Base-by-base conservation (phyloP, 257 asterid genomes). In the Rehmannia glutinosa region DNA sequence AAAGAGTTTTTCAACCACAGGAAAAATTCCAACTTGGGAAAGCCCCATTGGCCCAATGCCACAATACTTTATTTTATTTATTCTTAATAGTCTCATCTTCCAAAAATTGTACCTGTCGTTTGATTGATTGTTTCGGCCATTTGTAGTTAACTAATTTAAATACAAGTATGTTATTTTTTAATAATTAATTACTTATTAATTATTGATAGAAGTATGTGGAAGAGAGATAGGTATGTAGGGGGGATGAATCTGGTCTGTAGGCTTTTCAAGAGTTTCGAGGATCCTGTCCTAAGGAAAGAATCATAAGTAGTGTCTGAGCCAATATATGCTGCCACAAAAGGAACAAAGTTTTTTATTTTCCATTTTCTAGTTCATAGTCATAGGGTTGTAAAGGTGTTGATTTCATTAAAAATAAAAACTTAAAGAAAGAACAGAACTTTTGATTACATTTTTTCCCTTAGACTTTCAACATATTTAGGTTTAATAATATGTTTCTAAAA, bases 221-320 rank as follows among this genome's bases (percentile, higher is more conserved):
- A 16, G 60, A 59, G 27, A 11, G 75, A 28, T 39, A 9, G 64
- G 62, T 62, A 17, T 6, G 60, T 35, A 19, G 17, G 75, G 39
- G 49, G 13, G 64, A 38, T 15, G 73, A 54, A 52, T 52, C 28
- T 57, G 58, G 64, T 12, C 28, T 32, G 27, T 66, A 60, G 54
- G 47, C 41, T 68, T 78, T 73, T 68, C 65, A 56, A 68, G 78
- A 66, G 65, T 71, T 73, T 69, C 69, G 83, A 71, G 77, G 67
- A 78, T 83, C 82, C 81, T 69, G 74, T 65, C 78, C 82, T 45
- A 62, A 76, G 78, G 64, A 73, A 79, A 79, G 81, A 79, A 79
- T 79, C 79, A 35, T 59, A 53, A 75, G 62, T 75, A 66, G 72
- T 35, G 21, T 68, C 79, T 52, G 50, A 38, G 19, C 68, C 59